Base-by-base conservation (phyloP, 75 land plant genomes). In the Cupressus sempervirens region DNA sequence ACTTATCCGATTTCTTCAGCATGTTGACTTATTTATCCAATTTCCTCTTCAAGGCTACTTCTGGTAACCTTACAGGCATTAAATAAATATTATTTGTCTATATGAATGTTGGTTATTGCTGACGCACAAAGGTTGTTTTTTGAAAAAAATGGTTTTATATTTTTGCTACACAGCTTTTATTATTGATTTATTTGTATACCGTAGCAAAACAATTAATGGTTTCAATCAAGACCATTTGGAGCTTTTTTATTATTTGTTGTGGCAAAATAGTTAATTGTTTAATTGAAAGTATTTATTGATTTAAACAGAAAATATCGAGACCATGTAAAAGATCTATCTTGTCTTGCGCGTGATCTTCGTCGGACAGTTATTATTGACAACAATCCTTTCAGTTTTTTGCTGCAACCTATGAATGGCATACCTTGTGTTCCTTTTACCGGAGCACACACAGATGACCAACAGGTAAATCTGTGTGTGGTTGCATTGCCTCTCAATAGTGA, bases 351-450 rank as follows among this genome's bases (percentile, higher is more conserved):
- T 80, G 91, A 95, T 88, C 88, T 93, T 23, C 84, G 89, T 56
- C 89, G 97, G 70, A 91, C 89, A 52, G 97, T 95, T 41, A 90
- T 95, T 84, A 93, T 95, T 88, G 97, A 95, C 70, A 95, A 95
- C 86, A 95, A 95, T 84, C 97, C 97, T 13, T 95, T 94, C 85
- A 95, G 97, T 84, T 95, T 95, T 89, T 83, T 95, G 75, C 84
- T 95, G 88, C 97, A 95, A 84, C 97, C 97, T 35, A 38, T 89
- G 20, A 95, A 95, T 92, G 97, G 97, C 74, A 94, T 95, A 80
- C 97, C 97, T 7, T 95, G 97, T 77, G 82, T 94, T 81, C 93
- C 97, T 81, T 95, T 95, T 82, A 91, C 96, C 41, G 94, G 94
- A 34, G 93, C 87, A 81, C 93, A 91, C 56, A 91, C 96, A 48